Conservation (phyloP, 1,284 basidiomycete genomes). For the Heterobasidion occidentale region DNA sequence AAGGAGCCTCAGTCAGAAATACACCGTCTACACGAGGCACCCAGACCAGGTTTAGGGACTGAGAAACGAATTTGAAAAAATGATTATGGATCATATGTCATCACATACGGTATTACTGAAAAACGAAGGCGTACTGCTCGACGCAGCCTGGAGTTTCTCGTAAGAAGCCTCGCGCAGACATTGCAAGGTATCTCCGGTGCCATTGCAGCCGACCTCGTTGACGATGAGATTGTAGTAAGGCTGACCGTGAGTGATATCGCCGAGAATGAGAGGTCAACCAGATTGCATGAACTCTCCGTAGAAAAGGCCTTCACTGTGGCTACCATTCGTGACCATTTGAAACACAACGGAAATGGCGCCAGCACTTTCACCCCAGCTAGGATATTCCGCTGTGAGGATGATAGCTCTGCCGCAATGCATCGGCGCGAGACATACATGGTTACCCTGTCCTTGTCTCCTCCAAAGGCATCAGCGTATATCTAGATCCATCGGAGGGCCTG, state of each 20-base stretch:
- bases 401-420: neutral
- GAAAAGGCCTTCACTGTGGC: slow-evolving; percentile 24
- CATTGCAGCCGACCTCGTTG: slow-evolving; percentile 10
- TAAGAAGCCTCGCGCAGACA: slow-evolving; percentile 31
- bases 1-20: slow-evolving; percentile 18
- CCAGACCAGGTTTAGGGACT: slow-evolving; percentile 14
- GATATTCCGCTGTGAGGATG: neutral
- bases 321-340: slow-evolving; percentile 23
- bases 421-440: slow-evolving; percentile 35
- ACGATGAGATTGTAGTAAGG: slow-evolving; percentile 24
- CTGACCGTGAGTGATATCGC: slow-evolving; percentile 20
- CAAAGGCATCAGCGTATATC: slow-evolving; percentile 33
- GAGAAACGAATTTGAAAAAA: neutral
- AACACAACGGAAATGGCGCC: slow-evolving; percentile 28
- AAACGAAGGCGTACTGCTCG: slow-evolving; percentile 14
- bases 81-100: neutral
- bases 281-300: slow-evolving; percentile 28
- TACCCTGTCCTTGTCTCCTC: slow-evolving; percentile 36
- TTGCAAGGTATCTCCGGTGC: slow-evolving; percentile 22
- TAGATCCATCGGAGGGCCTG: slow-evolving; percentile 37
- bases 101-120: slow-evolving; percentile 6
- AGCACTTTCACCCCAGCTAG: slow-evolving; percentile 36
- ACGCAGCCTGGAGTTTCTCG: slow-evolving; percentile 21
- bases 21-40: slow-evolving; percentile 21
- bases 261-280: slow-evolving; percentile 21